Evolutionary conservation across 345 rosid genomes (phyloP), one percentile per base, ranked within the genome.

Genomic region (Euphorbia pulcherrima): DNA sequence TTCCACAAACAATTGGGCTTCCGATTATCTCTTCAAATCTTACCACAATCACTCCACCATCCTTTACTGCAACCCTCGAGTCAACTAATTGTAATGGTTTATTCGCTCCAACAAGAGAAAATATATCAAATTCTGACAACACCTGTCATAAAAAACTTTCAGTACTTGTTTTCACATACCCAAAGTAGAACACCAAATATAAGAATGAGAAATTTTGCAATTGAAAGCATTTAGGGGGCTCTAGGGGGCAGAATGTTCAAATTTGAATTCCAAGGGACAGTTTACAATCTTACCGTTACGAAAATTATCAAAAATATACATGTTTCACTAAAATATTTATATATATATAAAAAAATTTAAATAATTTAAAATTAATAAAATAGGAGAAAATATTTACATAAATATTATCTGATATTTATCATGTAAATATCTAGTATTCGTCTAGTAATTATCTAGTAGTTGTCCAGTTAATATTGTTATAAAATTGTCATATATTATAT

Each of bases 51-150:
- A 72, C 26, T 20, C 92, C 95, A n/a, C n/a, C n/a, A 73, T 79
- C 85, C 90, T 78, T 81, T 50, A 91, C 92, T 13, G 76, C 29
- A 60, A 86, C 88, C 82, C 88, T 87, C 30, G 75, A 73, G 74
- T 86, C 89, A 81, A 83, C 90, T 64, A 94, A 77, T 72, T 88
- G 80, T 65, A 94, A 73, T 46, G 95, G 96, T 70, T 84, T 90
- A 67, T 92, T 91, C 24, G 95, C 88, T 53, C 95, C 97, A 70
- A 89, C 96, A 62, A 88, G 70, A 9, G 88, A 79, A 83, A 83
- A 94, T 70, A 91, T 81, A 82, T 94, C 99, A 50, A 94, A 84
- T 68, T 94, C 90, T 4, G 96, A 81, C 28, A 91, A 71, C 18
- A 91, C 86, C 99, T 94, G 88, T 78, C 77, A 83, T 68, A 11